Evolutionary conservation across 1,284 basidiomycete species (phyloP).

Genomic region (Naganishia albida): DNA sequence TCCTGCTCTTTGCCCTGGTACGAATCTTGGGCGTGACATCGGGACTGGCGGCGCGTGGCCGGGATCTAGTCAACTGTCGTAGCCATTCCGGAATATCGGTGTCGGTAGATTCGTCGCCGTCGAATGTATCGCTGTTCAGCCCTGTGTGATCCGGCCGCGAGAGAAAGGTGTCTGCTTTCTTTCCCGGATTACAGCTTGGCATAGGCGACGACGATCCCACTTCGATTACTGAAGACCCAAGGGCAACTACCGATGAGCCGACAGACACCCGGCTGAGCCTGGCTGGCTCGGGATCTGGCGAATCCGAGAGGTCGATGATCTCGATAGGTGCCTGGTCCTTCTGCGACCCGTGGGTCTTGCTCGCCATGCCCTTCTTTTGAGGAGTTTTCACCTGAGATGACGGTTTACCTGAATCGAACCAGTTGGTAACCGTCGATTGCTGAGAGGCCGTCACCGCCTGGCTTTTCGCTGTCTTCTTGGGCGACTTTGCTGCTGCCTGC

Average conservation of each 20-base stretch:
- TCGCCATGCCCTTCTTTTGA: not conserved
- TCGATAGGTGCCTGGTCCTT: conserved; percentile 16
- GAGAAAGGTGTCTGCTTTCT: not conserved
- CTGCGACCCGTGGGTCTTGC: not conserved
- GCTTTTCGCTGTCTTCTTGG: not conserved
- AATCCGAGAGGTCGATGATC: conserved; percentile 27
- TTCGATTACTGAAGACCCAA: conserved; percentile 4
- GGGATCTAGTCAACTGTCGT: not conserved
- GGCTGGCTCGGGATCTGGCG: conserved; percentile 4
- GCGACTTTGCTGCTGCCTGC: conserved; percentile 12
- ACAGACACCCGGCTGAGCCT: not conserved
- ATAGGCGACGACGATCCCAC: conserved; percentile 16
- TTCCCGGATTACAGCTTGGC: not conserved
- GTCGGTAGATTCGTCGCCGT: not conserved
- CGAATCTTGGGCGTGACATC: conserved; percentile 11
- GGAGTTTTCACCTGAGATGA: conserved; percentile 3
- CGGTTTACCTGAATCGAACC: conserved; percentile 19
- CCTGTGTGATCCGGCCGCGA: not conserved
- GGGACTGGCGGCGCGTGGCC: not conserved
- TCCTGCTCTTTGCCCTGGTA: not conserved
- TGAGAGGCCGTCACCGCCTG: conserved; percentile 7
- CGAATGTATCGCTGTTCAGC: not conserved
- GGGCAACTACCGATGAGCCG: conserved; percentile 12
- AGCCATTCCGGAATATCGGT: conserved; percentile 5
- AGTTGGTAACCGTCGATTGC: conserved; percentile 20